Base-by-base conservation (phyloP, 2,329 filamentous ascomycete species). In the Beauveria rudraprayagi region DNA sequence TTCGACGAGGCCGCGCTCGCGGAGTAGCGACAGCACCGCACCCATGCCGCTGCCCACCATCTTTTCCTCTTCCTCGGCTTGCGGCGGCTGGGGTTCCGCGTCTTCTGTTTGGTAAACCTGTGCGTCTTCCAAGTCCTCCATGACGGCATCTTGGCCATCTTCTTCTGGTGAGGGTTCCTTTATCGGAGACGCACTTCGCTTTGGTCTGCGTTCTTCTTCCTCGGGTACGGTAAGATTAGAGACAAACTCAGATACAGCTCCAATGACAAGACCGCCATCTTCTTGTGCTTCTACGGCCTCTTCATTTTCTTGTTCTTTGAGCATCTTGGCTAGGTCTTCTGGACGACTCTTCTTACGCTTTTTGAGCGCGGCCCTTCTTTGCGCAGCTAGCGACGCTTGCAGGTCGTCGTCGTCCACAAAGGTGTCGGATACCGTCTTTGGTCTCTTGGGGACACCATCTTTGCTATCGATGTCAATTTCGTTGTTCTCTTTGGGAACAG, bases 231-330 rank as follows among this genome's bases (percentile, higher is more conserved):
- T 89, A 60, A 99, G 76, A 60, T 91, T 91, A 28, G 92, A 89
- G 34, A 99, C 89, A 68, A 99, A 99, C 68, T 96, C 92, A 0
- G 92, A 92, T 0, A 93, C 96, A 70, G 97, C 94, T 63, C 97
- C 93, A 61, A 99, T 92, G n/a, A 97, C 83, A 1, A 99, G 78
- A 1, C 92, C 93, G 34, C 75, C 76, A 2, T 68, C 70, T 46
- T 75, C 71, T 5, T 62, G 66, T 28, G 70, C 72, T 7, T 69
- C 67, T 2, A 78, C 78, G 40, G 77, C 77, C 56, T 80, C 78
- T 10, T 83, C 78, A 0, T 81, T 76, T 26, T 82, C 81, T 55
- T 87, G 85, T 34, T 86, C 83, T 22, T 85, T 87, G 44, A 99
- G 77, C 69, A 94, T 89, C 65, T 87, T 86, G 19, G 90, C 92